These are phyloP conservation scores for Chaetomiaceae sp. DNA, from an alignment of 2,329 filamentous ascomycete species.

Conservation along the genomic window DNA sequence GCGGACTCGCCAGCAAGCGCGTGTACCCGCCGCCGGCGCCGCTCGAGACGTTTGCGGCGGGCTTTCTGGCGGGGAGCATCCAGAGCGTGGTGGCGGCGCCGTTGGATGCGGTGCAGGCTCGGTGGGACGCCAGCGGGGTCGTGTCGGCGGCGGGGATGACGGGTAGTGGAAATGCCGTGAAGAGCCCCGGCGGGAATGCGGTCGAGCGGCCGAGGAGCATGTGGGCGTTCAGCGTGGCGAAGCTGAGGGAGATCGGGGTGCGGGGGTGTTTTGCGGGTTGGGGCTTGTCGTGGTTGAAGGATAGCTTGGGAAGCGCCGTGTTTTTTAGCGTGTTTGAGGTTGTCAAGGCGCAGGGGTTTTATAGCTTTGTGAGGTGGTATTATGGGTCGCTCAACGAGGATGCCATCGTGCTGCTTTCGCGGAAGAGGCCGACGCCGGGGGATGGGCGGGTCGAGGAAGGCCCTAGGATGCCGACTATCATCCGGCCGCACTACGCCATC, in stretches of 20 bases:
- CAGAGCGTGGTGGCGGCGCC: conserved; percentile 71
- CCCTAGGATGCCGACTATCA: conserved; percentile 41
- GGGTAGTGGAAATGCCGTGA: conserved; percentile 32
- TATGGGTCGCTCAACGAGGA: conserved; percentile 58
- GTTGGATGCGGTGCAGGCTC: conserved; percentile 69
- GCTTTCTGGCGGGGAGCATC: conserved; percentile 62
- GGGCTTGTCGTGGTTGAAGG: conserved; percentile 64
- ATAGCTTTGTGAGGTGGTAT: conserved; percentile 65
- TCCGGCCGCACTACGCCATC: conserved; percentile 69
- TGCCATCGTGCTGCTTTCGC: conserved; percentile 46
- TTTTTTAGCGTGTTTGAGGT: conserved; percentile 76
- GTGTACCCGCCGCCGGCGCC: conserved; percentile 66
- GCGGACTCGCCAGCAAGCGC: conserved; percentile 50
- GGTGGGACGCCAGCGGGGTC: conserved; percentile 56
- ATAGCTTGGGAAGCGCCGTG: conserved; percentile 63
- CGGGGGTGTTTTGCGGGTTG: conserved; percentile 72
- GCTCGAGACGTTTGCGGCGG: conserved; percentile 62
- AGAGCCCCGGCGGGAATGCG: neutral
- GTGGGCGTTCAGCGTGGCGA: conserved; percentile 66
- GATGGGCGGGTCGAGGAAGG: conserved; percentile 15
- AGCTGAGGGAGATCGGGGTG: conserved; percentile 66
- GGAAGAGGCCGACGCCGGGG: conserved; percentile 38
- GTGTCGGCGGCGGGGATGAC: conserved; percentile 33
- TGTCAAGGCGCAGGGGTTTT: conserved; percentile 69
- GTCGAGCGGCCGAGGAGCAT: conserved; percentile 51